Evolutionary conservation across 2,329 filamentous ascomycete species (phyloP).

Genomic region (Cytospora chrysosperma): DNA sequence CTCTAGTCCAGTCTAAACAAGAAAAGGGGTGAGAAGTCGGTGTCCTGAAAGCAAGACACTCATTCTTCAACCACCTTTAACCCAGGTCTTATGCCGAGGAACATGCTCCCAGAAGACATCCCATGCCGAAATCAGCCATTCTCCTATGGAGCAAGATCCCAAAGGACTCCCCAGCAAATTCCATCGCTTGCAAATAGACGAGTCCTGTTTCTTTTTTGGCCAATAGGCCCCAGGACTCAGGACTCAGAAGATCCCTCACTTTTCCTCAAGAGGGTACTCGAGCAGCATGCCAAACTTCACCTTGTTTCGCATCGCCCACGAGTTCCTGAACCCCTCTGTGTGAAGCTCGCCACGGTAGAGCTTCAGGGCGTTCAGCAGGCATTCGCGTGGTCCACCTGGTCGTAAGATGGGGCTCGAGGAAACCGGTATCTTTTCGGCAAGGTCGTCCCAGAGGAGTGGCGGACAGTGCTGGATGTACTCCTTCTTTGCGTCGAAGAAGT

Average conservation of each 20-base stretch:
- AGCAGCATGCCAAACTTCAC: constrained; percentile 11
- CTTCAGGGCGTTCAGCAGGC: neutral
- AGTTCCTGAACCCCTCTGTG: neutral
- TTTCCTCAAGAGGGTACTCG: neutral
- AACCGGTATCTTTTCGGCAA: neutral
- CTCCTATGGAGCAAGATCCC: neutral
- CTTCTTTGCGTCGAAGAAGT: constrained; percentile 11
- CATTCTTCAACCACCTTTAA: neutral
- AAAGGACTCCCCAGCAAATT: neutral
- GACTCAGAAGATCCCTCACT: neutral
- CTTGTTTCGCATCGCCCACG: neutral
- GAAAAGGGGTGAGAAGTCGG: neutral
- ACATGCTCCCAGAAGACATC: neutral
- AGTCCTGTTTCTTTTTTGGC: no score
- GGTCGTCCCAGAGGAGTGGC: fast-evolving
- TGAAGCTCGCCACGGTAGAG: neutral
- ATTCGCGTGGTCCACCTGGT: neutral
- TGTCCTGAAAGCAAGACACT: neutral
- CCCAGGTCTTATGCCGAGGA: neutral
- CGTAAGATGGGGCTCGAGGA: neutral
- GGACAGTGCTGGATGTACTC: constrained; percentile 18
- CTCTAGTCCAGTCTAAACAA: neutral
- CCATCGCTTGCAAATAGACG: neutral
- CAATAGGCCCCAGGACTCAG: no score
- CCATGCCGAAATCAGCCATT: neutral